A percentile compares a stretch with the other conserved stretches of the same genome.
phyloP scores from a whole-genome alignment of 805 yeast species.

The Metschnikowia anglica region DNA sequence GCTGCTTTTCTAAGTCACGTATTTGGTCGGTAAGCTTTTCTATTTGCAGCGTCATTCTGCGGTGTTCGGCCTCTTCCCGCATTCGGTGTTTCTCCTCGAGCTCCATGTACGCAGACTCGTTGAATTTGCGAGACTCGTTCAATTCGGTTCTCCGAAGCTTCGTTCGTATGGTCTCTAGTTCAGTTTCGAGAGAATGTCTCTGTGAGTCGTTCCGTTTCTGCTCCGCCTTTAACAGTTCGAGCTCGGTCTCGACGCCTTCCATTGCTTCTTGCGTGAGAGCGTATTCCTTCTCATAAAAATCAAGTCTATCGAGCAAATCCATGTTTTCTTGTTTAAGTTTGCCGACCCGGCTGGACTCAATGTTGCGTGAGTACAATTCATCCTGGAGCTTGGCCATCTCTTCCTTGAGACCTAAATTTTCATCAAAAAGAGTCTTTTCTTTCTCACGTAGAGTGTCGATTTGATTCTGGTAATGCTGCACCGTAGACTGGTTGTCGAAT shows the following conservation, averaged over 20 bases:
- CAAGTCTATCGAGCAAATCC: constrained; percentile 28
- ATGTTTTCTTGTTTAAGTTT: constrained; percentile 19
- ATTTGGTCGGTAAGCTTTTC: constrained; percentile 38
- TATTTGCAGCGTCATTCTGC: constrained; percentile 28
- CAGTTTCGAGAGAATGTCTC: constrained; percentile 25
- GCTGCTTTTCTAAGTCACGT: constrained; percentile 34
- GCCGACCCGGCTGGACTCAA: constrained; percentile 15
- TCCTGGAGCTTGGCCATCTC: constrained; percentile 31
- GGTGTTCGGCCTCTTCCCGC: constrained; percentile 27
- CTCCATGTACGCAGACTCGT: constrained; percentile 23
- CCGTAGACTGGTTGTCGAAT: constrained; percentile 16
- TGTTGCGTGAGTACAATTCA: constrained; percentile 21
- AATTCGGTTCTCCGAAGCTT: constrained; percentile 17
- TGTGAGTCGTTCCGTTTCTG: constrained; percentile 19
- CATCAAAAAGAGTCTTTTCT: constrained; percentile 20
- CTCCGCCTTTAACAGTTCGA: constrained; percentile 22
- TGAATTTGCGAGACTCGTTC: constrained; percentile 18
- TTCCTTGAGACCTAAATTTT: constrained; percentile 25
- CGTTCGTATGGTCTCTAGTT: constrained; percentile 28
- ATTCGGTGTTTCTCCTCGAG: constrained; percentile 24
- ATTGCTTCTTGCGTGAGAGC: constrained; percentile 25
- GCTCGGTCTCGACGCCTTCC: constrained; percentile 26
- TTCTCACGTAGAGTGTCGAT: constrained; percentile 23
- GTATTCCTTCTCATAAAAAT: constrained; percentile 31
- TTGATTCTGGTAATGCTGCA: constrained; percentile 25